Conservation (phyloP, 2,329 filamentous ascomycete species). For the Hymenoscyphus salicellus region DNA sequence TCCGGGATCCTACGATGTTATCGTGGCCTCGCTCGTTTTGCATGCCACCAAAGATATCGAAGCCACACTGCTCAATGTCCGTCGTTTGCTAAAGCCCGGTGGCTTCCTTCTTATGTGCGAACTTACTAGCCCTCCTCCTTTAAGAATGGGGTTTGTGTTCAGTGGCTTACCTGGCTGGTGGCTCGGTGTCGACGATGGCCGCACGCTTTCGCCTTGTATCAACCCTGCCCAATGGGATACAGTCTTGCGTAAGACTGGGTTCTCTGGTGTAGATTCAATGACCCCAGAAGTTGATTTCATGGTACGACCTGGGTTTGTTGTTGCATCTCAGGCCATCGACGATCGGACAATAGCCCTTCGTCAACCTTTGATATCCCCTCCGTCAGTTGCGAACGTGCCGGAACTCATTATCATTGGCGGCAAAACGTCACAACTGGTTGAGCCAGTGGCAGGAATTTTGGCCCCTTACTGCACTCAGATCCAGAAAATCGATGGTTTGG, state of each 20-base stretch:
- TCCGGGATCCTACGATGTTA: slow-evolving; percentile 23
- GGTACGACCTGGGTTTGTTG: slow-evolving; percentile 25
- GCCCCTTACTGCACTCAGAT: slow-evolving; percentile 13
- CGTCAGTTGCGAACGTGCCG: neutral
- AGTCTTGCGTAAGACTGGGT: slow-evolving; percentile 28
- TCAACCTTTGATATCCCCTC: slow-evolving; percentile 25
- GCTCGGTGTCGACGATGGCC: slow-evolving; percentile 33
- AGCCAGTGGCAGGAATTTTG: slow-evolving; percentile 4
- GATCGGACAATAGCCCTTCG: slow-evolving; percentile 31
- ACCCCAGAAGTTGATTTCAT: slow-evolving; percentile 16
- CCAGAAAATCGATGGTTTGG: neutral
- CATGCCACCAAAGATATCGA: slow-evolving; percentile 25
- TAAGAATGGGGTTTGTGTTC: slow-evolving; percentile 29
- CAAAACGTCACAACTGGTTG: slow-evolving; percentile 15
- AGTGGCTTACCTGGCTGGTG: slow-evolving; percentile 36
- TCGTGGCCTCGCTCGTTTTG: slow-evolving; percentile 27
- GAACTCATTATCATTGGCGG: slow-evolving; percentile 25
- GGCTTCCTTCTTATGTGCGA: slow-evolving; percentile 33
- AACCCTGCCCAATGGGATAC: slow-evolving; percentile 24
- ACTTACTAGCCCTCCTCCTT: slow-evolving; percentile 25
- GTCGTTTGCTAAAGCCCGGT: slow-evolving; percentile 32
- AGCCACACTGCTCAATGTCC: slow-evolving; percentile 29
- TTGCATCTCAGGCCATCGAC: slow-evolving; percentile 38
- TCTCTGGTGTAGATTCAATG: slow-evolving; percentile 33
- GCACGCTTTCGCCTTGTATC: slow-evolving; percentile 13